Base-by-base conservation (phyloP, 2,329 filamentous ascomycete species). In the Penicillium sp. region DNA sequence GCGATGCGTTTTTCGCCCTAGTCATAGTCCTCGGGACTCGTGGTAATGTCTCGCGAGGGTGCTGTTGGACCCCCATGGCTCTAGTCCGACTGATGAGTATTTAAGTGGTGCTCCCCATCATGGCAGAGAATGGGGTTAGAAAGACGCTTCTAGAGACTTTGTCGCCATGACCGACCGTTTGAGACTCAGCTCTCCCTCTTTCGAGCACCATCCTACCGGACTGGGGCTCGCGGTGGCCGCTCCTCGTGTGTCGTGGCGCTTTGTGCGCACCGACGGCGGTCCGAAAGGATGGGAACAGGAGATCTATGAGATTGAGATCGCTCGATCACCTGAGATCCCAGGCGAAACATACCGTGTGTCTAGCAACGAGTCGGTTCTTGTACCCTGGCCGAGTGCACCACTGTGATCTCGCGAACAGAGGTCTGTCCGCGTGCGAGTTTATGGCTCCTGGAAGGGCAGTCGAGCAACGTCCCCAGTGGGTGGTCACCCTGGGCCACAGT, bases 211-310 rank as follows among this genome's bases (percentile, higher is more conserved):
- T 40, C 38, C 38, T 40, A 40, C 38, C 17, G 38, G 38, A n/a
- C 17, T 40, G 38, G 38, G 38, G 19, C 38, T 40, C 38, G 38
- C 38, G 6, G 38, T n/a, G 2, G 38, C 38, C 7, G 5, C 38
- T 40, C 38, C 38, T 5, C 38, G 38, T 9, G 38, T 40, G 17
- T 40, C 38, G 6, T 40, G 38, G 38, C 38, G 38, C 38, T 40
- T 40, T 17, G 2, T 40, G 17, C 19, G 38, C 17, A 19, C 38
- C 38, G 38, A 40, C 12, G 38, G 38, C 38, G 17, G 17, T 40
- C 38, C 38, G 38, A n/a, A n/a, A 40, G 38, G 38, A 40, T 40
- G 38, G 38, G 38, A 40, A n/a, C 38, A 40, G 38, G 38, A 40
- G 17, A 40, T 19, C 38, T 40, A 40, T 19, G 38, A 40, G 7